phyloP scores from a whole-genome alignment of 495 filamentous ascomycete species.

The Hypoxylon perforatum region DNA sequence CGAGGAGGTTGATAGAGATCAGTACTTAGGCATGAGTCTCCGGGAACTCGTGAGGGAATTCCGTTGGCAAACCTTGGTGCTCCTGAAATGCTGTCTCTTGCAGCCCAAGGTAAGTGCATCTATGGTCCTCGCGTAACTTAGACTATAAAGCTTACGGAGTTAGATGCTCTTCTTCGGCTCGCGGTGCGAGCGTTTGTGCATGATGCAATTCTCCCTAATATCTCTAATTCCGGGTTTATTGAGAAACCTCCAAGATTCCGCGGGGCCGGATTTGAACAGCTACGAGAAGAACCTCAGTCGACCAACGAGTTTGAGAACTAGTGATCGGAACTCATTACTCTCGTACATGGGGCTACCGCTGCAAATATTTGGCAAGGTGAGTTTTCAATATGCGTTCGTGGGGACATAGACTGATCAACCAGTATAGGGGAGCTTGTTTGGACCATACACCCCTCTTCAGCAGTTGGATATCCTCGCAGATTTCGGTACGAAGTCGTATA shows the following conservation, averaged over 20 bases:
- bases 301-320: slow-evolving; percentile 89
- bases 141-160: slow-evolving; percentile 5
- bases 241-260: slow-evolving; percentile 86
- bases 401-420: slow-evolving; percentile 18
- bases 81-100: slow-evolving; percentile 91
- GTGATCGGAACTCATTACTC: slow-evolving; percentile 88
- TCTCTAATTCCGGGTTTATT: slow-evolving; percentile 93
- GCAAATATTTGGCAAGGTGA: slow-evolving; percentile 93
- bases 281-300: slow-evolving; percentile 79
- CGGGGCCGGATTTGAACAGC: slow-evolving; percentile 86
- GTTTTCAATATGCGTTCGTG: slow-evolving; percentile 4
- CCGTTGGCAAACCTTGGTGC: slow-evolving; percentile 88
- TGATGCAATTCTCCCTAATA: slow-evolving; percentile 97
- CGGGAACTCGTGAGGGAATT: slow-evolving; percentile 94
- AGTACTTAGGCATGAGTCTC: slow-evolving; percentile 91
- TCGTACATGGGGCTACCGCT: slow-evolving; percentile 94
- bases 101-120: slow-evolving; percentile 83
- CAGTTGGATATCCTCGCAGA: slow-evolving; percentile 95
- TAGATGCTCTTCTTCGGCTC: slow-evolving; percentile 99
- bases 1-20: slow-evolving; percentile 79
- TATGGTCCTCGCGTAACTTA: neutral
- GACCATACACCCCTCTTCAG: slow-evolving; percentile 95
- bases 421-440: slow-evolving; percentile 86
- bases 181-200: slow-evolving; percentile 92
- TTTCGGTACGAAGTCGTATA: slow-evolving; percentile 94